Conservation (phyloP, 495 filamentous ascomycete species). For the Annulohypoxylon bovei region DNA sequence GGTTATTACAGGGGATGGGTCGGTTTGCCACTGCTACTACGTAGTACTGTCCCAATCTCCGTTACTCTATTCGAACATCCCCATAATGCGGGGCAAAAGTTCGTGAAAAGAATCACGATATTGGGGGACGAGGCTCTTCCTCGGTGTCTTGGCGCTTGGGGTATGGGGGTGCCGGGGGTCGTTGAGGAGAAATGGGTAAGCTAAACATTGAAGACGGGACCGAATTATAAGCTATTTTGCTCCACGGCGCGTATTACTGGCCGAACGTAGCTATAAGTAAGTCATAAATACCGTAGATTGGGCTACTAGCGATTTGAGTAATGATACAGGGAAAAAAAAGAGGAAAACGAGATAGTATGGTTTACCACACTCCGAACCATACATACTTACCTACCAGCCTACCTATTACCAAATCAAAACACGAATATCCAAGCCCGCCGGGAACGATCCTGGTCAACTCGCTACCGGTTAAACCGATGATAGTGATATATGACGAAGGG, state of each 20-base stretch:
- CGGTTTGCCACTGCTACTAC: constrained; percentile 32
- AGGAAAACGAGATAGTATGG: neutral
- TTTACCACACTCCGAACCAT: too few species aligned
- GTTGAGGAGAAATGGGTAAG: constrained; percentile 20
- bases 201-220: constrained; percentile 8
- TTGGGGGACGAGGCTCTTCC: constrained; percentile 40
- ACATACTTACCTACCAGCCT: neutral
- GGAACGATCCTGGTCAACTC: neutral
- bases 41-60: constrained; percentile 33
- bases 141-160: constrained; percentile 43
- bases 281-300: neutral
- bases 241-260: neutral
- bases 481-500: constrained; percentile 29
- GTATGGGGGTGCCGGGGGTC: constrained; percentile 19
- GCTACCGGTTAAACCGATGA: constrained; percentile 11
- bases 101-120: constrained; percentile 19
- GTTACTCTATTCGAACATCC: constrained; percentile 21
- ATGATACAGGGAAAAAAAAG: neutral
- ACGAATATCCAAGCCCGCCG: neutral
- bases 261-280: neutral
- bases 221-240: constrained; percentile 5
- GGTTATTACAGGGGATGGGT: constrained; percentile 16
- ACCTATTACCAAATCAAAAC: neutral
- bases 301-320: neutral
- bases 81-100: constrained; percentile 29